Conservation (phyloP, 2,329 filamentous ascomycete genomes). For the Phyllosticta capitalensis region DNA sequence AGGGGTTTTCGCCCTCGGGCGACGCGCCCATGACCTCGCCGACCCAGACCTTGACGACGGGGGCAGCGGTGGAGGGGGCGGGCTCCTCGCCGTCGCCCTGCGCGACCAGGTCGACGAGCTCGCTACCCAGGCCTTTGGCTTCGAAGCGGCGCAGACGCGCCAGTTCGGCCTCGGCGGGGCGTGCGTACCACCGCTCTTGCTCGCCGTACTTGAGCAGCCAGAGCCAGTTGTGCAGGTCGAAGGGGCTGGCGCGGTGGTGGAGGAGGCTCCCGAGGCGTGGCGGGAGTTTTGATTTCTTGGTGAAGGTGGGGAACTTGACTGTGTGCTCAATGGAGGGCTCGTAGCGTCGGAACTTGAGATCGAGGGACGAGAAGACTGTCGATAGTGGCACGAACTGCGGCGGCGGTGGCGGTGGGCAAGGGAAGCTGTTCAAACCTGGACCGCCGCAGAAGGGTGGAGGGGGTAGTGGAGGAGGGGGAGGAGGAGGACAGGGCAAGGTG, state of each 20-base stretch:
- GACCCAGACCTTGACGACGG: background rate
- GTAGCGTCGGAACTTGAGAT: background rate
- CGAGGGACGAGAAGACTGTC: background rate
- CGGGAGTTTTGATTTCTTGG: background rate
- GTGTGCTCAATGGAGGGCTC: background rate
- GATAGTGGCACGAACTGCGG: background rate
- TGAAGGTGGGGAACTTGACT: background rate
- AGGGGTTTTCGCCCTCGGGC: background rate
- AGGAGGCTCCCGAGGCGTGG: background rate
- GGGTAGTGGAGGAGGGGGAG: background rate
- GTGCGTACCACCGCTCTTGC: constrained; percentile 3
- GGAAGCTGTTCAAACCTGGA: too few species aligned
- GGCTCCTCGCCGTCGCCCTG: background rate
- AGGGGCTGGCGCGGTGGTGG: constrained; percentile 2
- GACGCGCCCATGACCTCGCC: constrained; percentile 3
- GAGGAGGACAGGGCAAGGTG: too few species aligned
- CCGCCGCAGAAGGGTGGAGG: background rate
- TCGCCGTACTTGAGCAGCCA: constrained; percentile 9
- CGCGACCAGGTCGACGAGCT: background rate
- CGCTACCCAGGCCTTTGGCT: background rate
- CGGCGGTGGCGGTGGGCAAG: background rate
- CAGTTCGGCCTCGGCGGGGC: background rate
- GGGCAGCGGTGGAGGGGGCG: background rate
- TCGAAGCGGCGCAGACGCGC: background rate
- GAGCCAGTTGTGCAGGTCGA: constrained; percentile 3